phyloP scores from a whole-genome alignment of 257 asterid genomes.

The Solanum chaucha region DNA sequence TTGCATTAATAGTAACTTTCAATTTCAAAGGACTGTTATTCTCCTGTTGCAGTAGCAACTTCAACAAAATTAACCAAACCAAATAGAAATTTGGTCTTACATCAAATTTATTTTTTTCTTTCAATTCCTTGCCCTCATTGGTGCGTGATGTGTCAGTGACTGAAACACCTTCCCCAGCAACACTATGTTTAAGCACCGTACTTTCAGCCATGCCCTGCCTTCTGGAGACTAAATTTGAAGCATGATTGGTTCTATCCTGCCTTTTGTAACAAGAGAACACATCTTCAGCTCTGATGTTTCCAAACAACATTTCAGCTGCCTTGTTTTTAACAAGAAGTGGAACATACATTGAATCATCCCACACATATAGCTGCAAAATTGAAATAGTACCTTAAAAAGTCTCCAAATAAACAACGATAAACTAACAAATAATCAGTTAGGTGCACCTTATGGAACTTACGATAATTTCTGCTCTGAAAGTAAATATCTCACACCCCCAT shows the following conservation, averaged over 20 bases:
- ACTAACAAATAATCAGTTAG: not conserved
- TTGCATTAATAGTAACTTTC: slow-evolving; percentile 27
- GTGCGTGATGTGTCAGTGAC: not conserved
- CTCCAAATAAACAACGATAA: not conserved
- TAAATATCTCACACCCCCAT: not conserved
- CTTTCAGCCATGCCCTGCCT: not conserved
- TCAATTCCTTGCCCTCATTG: not conserved
- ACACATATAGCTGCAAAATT: slow-evolving; percentile 45
- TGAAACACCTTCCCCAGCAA: not conserved
- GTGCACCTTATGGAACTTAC: not conserved
- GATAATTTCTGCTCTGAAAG: not conserved
- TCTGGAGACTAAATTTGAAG: not conserved
- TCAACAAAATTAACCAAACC: slow-evolving; percentile 51
- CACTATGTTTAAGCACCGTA: not conserved
- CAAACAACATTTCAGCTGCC: slow-evolving; percentile 57
- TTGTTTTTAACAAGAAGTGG: slow-evolving; percentile 46
- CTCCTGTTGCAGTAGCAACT: slow-evolving; percentile 32
- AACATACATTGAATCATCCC: slow-evolving; percentile 49
- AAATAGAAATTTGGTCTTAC: slow-evolving; percentile 20
- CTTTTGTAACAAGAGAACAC: slow-evolving; percentile 33
- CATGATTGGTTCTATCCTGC: slow-evolving; percentile 1
- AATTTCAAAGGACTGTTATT: slow-evolving; percentile 51
- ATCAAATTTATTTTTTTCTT: not conserved
- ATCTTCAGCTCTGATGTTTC: slow-evolving; percentile 45
- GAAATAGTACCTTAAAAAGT: not conserved